Evolutionary conservation across 805 yeast species (phyloP).

Genomic region (Candida namnaoensis): DNA sequence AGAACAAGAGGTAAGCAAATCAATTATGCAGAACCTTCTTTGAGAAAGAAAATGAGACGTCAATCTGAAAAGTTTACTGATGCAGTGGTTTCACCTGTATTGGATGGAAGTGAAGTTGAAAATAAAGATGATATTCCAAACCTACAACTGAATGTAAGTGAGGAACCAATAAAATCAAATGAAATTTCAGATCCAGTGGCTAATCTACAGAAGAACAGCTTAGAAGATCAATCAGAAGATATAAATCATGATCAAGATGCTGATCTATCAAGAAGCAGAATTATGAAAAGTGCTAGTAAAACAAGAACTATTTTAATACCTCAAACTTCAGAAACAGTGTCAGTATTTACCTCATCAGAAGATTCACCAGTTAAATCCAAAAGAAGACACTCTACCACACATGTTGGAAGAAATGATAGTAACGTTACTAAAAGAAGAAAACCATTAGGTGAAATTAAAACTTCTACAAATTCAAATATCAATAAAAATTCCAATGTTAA

Average conservation of each 20-base stretch:
- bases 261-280: too few species aligned
- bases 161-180: too few species aligned
- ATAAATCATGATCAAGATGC: slow-evolving; percentile 1
- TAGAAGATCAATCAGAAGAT: slow-evolving; percentile 1
- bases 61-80: slow-evolving; percentile 50
- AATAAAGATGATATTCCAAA: too few species aligned
- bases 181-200: too few species aligned
- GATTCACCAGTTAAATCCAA: slow-evolving; percentile 6
- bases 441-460: slow-evolving; percentile 9
- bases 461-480: background rate
- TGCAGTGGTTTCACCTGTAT: slow-evolving; percentile 36
- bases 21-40: slow-evolving; percentile 60
- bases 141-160: too few species aligned
- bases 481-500: slow-evolving; percentile 10
- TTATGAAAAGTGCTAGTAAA: too few species aligned
- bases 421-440: slow-evolving; percentile 20
- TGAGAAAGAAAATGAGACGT: slow-evolving; percentile 63
- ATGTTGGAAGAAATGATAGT: slow-evolving; percentile 11
- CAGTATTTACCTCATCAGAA: background rate
- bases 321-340: background rate
- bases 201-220: too few species aligned
- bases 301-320: too few species aligned
- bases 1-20: slow-evolving; percentile 49
- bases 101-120: too few species aligned
- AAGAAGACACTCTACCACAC: slow-evolving; percentile 2